phyloP scores from a whole-genome alignment of 805 yeast species.

The Kodamaea sagamina region DNA sequence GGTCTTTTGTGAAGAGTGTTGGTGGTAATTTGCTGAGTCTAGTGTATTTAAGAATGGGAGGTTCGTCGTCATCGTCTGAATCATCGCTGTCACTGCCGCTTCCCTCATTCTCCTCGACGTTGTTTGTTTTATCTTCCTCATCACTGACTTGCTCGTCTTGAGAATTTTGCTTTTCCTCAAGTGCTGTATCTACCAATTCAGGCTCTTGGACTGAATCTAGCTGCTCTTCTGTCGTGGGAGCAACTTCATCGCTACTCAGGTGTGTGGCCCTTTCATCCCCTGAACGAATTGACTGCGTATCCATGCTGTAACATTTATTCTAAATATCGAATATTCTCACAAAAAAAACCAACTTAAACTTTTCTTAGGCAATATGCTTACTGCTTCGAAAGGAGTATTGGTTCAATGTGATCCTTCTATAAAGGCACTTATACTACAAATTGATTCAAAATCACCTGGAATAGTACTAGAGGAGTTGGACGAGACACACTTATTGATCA shows the following conservation, averaged over 20 bases:
- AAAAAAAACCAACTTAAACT: background rate
- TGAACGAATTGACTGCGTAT: background rate
- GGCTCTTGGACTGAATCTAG: too few species aligned
- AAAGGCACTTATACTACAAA: slow-evolving; percentile 77
- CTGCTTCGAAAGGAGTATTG: slow-evolving; percentile 45
- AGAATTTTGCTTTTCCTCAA: background rate
- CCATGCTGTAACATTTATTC: background rate
- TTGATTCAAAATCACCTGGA: slow-evolving; percentile 76
- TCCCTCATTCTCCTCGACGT: background rate
- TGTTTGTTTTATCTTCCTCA: background rate
- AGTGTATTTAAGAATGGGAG: slow-evolving; percentile 75
- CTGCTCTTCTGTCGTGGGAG: too few species aligned
- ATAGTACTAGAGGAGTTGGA: slow-evolving; percentile 77
- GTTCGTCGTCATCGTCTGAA: slow-evolving; percentile 38
- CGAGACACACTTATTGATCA: slow-evolving; percentile 85
- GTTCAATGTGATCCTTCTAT: slow-evolving; percentile 86
- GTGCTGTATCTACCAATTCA: too few species aligned
- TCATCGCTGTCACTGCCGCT: background rate
- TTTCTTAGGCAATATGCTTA: slow-evolving; percentile 32
- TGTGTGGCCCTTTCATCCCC: too few species aligned
- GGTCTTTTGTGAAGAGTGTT: slow-evolving; percentile 53
- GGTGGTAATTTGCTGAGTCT: slow-evolving; percentile 43
- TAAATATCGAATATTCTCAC: slow-evolving; percentile 2
- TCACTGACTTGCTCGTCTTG: slow-evolving; percentile 1
- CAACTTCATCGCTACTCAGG: too few species aligned